phyloP scores from a whole-genome alignment of 2,329 filamentous ascomycete genomes.

The Calycina herbarum region DNA sequence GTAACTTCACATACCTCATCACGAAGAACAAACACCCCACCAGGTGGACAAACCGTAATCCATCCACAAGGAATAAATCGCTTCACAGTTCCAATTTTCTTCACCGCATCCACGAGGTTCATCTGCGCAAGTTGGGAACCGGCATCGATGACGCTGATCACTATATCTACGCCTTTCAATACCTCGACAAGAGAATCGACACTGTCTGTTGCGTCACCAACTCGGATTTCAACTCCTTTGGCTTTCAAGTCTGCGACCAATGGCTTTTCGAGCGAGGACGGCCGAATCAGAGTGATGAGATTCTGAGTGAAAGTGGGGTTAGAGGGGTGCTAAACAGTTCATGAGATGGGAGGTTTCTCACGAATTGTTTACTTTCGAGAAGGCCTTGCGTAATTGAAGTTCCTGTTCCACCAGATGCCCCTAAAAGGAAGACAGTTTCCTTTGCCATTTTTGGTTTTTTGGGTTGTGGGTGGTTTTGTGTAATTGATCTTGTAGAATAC shows the following conservation, averaged over 20 bases:
- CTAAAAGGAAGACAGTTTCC: too few relatives aligned
- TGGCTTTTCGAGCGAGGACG: slow-evolving; percentile 48
- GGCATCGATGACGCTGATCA: slow-evolving; percentile 45
- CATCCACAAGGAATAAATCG: slow-evolving; percentile 55
- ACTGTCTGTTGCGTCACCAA: slow-evolving; percentile 44
- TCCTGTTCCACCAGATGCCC: background rate
- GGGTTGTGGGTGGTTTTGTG: too few relatives aligned
- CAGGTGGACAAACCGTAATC: slow-evolving; percentile 22
- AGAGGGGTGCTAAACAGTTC: background rate
- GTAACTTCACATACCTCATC: too few relatives aligned
- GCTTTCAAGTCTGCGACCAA: slow-evolving; percentile 42
- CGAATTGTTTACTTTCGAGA: background rate
- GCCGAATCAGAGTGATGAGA: slow-evolving; percentile 48
- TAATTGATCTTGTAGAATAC: too few relatives aligned
- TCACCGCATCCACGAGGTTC: slow-evolving; percentile 48
- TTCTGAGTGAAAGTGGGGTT: slow-evolving; percentile 39
- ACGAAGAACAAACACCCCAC: slow-evolving; percentile 36
- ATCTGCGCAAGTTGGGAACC: slow-evolving; percentile 44
- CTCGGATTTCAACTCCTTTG: slow-evolving; percentile 45
- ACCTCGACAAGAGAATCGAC: slow-evolving; percentile 44
- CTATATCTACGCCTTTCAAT: slow-evolving; percentile 45
- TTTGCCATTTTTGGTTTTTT: too few relatives aligned
- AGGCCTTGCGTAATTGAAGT: background rate
- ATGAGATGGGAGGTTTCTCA: background rate
- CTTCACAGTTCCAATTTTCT: slow-evolving; percentile 47